phyloP scores from a whole-genome alignment of 1,284 basidiomycete species.

The Sanghuangporus sanghuang region DNA sequence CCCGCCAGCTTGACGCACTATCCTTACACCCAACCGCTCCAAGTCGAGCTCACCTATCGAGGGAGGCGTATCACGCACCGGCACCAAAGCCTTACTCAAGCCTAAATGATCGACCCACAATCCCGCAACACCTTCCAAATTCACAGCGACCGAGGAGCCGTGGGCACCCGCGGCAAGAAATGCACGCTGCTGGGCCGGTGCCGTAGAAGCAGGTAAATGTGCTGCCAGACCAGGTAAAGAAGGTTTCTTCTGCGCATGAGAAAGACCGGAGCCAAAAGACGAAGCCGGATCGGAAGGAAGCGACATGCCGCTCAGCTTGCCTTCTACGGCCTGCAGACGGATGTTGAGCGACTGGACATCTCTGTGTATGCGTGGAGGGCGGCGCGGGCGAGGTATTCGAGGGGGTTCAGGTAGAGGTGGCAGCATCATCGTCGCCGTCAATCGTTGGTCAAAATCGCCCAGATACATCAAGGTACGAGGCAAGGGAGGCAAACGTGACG shows the following conservation, averaged over 20 bases:
- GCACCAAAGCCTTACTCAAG: conserved; percentile 24
- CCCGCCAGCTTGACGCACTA: background rate
- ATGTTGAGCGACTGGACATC: conserved; percentile 79
- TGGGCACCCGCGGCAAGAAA: conserved; percentile 33
- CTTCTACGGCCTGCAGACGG: conserved; percentile 59
- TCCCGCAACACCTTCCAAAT: conserved; percentile 48
- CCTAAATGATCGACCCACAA: conserved; percentile 56
- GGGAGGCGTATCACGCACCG: background rate
- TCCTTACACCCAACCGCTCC: background rate
- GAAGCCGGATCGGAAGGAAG: background rate
- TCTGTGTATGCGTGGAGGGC: conserved; percentile 29
- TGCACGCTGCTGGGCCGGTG: background rate
- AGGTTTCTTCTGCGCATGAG: background rate
- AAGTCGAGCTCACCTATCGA: background rate
- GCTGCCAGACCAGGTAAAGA: background rate
- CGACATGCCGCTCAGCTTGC: conserved; percentile 41
- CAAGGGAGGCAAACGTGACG: background rate
- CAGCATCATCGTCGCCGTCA: background rate
- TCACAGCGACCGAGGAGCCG: conserved; percentile 49
- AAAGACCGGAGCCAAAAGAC: background rate
- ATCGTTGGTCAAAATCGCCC: background rate
- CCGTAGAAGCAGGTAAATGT: background rate
- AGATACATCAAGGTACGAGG: background rate
- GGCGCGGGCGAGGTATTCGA: background rate
- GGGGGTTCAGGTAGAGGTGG: background rate